A percentile compares a stretch with the other conserved stretches of the same genome.
Conservation (phyloP, 441 rosid species). For the Eruca vesicaria region DNA sequence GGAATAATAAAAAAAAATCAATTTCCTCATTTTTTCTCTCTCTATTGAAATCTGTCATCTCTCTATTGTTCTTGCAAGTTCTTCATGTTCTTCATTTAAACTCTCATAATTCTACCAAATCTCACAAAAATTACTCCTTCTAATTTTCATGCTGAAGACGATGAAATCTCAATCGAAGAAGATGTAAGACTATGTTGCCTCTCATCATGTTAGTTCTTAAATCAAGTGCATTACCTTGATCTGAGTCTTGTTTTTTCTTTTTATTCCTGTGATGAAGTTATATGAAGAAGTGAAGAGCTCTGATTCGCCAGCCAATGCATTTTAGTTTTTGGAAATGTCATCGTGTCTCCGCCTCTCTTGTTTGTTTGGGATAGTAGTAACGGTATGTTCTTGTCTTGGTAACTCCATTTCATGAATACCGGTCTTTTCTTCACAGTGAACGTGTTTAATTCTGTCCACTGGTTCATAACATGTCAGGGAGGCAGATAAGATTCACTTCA, state of each 20-base stretch:
- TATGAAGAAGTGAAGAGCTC: conserved; percentile 42
- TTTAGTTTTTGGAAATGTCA: conserved; percentile 90
- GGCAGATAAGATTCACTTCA: conserved; percentile 82
- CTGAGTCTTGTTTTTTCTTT: not conserved
- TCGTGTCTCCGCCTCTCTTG: conserved; percentile 86
- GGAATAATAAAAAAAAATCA: too few relatives aligned
- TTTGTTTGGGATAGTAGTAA: conserved; percentile 85
- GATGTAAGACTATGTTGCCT: conserved; percentile 39
- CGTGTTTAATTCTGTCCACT: not conserved
- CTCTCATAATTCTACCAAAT: too few relatives aligned
- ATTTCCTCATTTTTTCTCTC: too few relatives aligned
- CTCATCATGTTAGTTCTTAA: not conserved
- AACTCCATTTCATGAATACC: not conserved
- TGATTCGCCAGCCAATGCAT: conserved; percentile 62
- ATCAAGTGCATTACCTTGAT: conserved; percentile 7
- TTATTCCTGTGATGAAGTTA: conserved; percentile 34
- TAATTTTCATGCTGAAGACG: conserved; percentile 44
- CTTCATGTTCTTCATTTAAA: too few relatives aligned
- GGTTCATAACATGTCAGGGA: conserved; percentile 65
- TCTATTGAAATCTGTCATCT: too few relatives aligned
- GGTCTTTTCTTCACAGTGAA: not conserved
- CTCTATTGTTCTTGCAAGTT: too few relatives aligned
- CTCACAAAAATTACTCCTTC: too few relatives aligned
- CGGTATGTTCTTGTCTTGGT: not conserved
- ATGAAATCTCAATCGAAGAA: conserved; percentile 46